Percentiles rank a stretch among this genome's conserved stretches.
phyloP scores from a whole-genome alignment of 106 monocot species.

The Narthecium ossifragum region DNA sequence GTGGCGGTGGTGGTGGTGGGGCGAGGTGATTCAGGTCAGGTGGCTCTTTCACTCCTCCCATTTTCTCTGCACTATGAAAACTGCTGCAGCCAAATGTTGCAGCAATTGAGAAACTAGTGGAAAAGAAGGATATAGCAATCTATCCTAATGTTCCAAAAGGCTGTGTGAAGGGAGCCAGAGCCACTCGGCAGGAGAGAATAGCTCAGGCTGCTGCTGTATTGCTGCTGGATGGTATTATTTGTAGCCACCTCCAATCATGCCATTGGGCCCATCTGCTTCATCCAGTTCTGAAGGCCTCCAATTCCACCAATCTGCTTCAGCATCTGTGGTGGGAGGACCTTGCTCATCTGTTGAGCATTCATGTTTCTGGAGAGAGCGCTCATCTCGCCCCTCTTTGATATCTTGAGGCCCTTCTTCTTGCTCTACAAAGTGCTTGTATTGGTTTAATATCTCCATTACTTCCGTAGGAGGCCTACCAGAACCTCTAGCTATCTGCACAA shows the following conservation, averaged over 20 bases:
- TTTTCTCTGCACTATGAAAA: no score
- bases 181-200: no score
- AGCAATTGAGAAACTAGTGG: no score
- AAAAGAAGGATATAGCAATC: no score
- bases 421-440: slow-evolving; percentile 89
- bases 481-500: slow-evolving; percentile 80
- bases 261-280: slow-evolving; percentile 98
- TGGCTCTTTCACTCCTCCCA: no score
- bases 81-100: no score
- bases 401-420: slow-evolving; percentile 98
- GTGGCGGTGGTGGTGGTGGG: no score
- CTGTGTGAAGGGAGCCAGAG: no score
- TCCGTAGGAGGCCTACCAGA: slow-evolving; percentile 56
- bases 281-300: slow-evolving; percentile 81
- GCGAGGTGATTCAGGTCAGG: no score
- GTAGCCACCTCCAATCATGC: slow-evolving; percentile 51
- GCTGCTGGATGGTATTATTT: no score
- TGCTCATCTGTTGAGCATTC: slow-evolving; percentile 95
- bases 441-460: slow-evolving; percentile 83
- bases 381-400: slow-evolving; percentile 97
- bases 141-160: no score
- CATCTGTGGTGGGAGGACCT: slow-evolving; percentile 81
- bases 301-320: slow-evolving; percentile 88
- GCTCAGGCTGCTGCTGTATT: no score
- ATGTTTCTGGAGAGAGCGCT: slow-evolving; percentile 82